Conservation (phyloP, 106 monocot genomes). For the Acanthochlamys bracteata region DNA sequence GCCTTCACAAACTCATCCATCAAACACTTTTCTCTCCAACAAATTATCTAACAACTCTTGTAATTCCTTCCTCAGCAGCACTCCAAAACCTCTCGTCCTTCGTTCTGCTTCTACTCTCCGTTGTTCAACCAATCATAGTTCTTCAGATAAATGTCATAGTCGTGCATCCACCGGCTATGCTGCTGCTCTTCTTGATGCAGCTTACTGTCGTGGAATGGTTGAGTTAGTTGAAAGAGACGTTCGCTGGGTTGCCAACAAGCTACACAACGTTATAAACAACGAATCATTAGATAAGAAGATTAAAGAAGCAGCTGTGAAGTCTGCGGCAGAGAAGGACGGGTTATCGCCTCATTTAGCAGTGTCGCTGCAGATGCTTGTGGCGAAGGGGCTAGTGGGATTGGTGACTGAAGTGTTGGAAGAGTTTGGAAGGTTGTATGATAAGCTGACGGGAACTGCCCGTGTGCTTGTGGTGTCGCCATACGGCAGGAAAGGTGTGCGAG, state of each 20-base stretch:
- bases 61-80: neutral
- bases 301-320: conserved; percentile 7
- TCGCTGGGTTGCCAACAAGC: conserved; percentile 1
- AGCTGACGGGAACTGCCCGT: conserved; percentile 13
- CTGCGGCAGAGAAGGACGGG: conserved; percentile 17
- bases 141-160: neutral
- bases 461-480: conserved; percentile 6
- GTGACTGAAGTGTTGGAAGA: conserved; percentile 36
- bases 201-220: conserved; percentile 18
- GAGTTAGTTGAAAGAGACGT: conserved; percentile 20
- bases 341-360: conserved; percentile 15
- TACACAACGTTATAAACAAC: neutral
- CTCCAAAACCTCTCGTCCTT: conserved; percentile 1
- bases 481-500: conserved; percentile 1
- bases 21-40: neutral
- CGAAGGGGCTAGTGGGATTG: conserved; percentile 25
- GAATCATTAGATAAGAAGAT: neutral
- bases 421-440: conserved; percentile 21
- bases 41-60: neutral
- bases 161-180: conserved; percentile 59
- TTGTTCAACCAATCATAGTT: neutral
- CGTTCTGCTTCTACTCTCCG: neutral
- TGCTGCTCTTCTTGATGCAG: conserved; percentile 50
- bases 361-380: conserved; percentile 33
- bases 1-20: neutral